Evolutionary conservation across 2,329 filamentous ascomycete species (phyloP).

Genomic region (Fusarium nanum): DNA sequence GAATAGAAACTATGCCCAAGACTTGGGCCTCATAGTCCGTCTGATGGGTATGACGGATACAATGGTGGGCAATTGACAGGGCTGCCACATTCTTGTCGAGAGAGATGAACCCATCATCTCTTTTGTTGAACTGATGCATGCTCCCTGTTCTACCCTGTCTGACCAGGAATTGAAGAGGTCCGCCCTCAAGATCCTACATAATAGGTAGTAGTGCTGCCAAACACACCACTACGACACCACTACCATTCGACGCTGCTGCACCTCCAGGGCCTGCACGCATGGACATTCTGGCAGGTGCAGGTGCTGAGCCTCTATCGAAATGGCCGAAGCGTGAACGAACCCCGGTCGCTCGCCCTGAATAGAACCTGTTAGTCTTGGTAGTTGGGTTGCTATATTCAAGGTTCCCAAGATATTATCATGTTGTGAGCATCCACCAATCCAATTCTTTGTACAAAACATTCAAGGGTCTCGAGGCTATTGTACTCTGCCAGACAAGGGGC

Average conservation of each 20-base stretch:
- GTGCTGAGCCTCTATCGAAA: constrained; percentile 14
- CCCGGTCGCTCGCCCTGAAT: constrained; percentile 37
- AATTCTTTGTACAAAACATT: constrained; percentile 15
- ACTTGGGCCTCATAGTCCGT: constrained; percentile 26
- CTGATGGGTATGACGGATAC: constrained; percentile 5
- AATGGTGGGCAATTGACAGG: constrained; percentile 14
- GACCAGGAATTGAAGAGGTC: constrained; percentile 30
- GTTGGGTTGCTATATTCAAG: constrained; percentile 27
- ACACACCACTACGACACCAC: constrained; percentile 47
- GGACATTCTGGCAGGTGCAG: constrained; percentile 19
- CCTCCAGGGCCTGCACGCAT: constrained; percentile 20
- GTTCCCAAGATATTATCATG: constrained; percentile 28
- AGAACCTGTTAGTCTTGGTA: constrained; percentile 20
- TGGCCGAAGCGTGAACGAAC: constrained; percentile 31
- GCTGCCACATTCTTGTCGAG: constrained; percentile 12
- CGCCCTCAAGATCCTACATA: constrained; percentile 17
- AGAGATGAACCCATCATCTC: constrained; percentile 30
- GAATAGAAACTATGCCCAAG: constrained; percentile 17
- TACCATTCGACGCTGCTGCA: constrained; percentile 41
- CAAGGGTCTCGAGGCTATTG: constrained; percentile 13
- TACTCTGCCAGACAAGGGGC: constrained; percentile 24
- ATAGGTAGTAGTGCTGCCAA: constrained; percentile 15
- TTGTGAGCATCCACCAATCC: constrained; percentile 39
- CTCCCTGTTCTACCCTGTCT: constrained; percentile 31
- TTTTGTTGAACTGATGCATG: constrained; percentile 31